A percentile compares a stretch with the other conserved stretches of the same genome.
These are phyloP conservation scores for Coriolopsis trogii DNA, from an alignment of 1,284 basidiomycete species.

Conservation along the genomic window DNA sequence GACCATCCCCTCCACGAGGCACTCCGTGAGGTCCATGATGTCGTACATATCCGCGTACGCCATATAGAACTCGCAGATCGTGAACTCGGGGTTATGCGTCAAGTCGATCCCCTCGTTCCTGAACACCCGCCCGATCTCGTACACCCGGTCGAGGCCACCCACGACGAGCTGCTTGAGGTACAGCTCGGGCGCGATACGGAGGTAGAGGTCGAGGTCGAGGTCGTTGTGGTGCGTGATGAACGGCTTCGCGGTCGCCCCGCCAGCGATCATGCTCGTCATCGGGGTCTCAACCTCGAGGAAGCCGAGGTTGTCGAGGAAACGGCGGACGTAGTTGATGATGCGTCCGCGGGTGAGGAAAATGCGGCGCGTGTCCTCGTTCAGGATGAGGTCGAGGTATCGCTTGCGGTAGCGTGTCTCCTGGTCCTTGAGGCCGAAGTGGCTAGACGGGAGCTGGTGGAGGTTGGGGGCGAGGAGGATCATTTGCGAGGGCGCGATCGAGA, in stretches of 20 bases:
- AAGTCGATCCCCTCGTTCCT: conserved; percentile 98
- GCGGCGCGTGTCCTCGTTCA: conserved; percentile 89
- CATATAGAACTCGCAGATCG: conserved; percentile 99
- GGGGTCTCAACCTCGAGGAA: conserved; percentile 99
- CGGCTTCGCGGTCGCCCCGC: conserved; percentile 97
- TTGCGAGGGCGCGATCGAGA: conserved; percentile 84
- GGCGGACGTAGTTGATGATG: conserved; percentile 91
- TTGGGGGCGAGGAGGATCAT: conserved; percentile 95
- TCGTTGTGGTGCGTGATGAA: conserved; percentile 99
- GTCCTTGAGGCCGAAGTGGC: conserved; percentile 92
- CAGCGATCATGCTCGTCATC: conserved; percentile 97
- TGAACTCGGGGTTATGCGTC: conserved; percentile 97
- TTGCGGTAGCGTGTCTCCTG: conserved; percentile 98
- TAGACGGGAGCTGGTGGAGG: conserved; percentile 93
- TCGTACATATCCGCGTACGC: conserved; percentile 99
- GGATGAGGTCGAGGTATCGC: conserved; percentile 98
- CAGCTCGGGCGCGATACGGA: conserved; percentile 96
- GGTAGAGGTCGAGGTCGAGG: conserved; percentile 95
- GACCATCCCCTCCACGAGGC: conserved; percentile 90
- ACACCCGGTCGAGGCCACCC: conserved; percentile 96
- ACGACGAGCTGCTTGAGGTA: conserved; percentile 99
- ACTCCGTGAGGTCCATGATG: conserved; percentile 97
- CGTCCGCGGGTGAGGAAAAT: conserved; percentile 90
- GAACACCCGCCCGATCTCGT: conserved; percentile 98
- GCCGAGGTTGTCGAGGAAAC: conserved; percentile 89